phyloP scores from a whole-genome alignment of 2,329 filamentous ascomycete genomes.

The Stromatinia cepivora region DNA sequence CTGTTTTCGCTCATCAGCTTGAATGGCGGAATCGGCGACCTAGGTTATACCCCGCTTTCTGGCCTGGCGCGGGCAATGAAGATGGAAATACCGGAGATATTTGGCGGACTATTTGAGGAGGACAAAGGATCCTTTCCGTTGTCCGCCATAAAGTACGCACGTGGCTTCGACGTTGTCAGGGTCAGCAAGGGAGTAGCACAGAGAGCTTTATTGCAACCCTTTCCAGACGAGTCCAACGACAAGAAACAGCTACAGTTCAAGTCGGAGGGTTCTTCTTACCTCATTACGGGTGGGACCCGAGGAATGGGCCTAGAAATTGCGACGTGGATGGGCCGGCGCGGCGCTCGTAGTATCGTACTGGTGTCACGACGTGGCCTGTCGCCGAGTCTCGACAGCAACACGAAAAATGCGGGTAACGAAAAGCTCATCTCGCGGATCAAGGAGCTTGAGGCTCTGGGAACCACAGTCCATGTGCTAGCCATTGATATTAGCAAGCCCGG shows the following conservation, averaged over 20 bases:
- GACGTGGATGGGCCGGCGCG: background rate
- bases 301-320: constrained; percentile 3
- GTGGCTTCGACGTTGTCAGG: background rate
- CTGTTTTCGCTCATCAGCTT: background rate
- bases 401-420: background rate
- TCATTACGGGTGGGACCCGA: background rate
- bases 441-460: background rate
- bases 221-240: background rate
- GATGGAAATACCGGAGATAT: constrained; percentile 2
- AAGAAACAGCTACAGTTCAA: background rate
- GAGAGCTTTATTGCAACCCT: background rate
- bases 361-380: background rate
- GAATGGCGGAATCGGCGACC: background rate
- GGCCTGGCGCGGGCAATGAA: background rate
- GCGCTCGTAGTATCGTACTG: background rate
- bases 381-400: background rate
- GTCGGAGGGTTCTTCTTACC: background rate
- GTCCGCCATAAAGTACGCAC: background rate
- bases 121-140: background rate
- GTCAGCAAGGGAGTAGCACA: background rate
- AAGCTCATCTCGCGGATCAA: background rate
- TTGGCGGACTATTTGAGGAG: background rate
- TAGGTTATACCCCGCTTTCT: background rate
- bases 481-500: background rate
- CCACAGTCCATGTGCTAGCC: background rate